Conservation (phyloP, 75 land plant species). For the Chamaecyparis obtusa region DNA sequence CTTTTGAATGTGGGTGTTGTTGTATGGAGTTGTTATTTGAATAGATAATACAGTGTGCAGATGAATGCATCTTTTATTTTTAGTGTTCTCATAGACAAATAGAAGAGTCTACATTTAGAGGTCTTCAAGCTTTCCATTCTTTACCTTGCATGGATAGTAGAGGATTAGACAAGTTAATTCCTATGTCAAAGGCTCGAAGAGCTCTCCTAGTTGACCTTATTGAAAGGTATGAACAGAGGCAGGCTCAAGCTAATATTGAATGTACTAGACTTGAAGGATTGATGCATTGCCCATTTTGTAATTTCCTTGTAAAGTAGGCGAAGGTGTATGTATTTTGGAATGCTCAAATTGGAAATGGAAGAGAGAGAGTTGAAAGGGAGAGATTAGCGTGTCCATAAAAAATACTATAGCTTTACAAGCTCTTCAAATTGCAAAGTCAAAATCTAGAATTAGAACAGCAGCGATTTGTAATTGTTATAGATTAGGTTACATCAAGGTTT, state of each 20-base stretch:
- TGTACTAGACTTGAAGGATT: conserved; percentile 30
- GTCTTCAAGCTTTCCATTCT: conserved; percentile 9
- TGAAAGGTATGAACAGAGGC: conserved; percentile 38
- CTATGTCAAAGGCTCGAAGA: conserved; percentile 39
- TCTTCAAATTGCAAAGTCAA: too few species aligned
- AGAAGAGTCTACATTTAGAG: conserved; percentile 42
- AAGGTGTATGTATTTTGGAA: too few species aligned
- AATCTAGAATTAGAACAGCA: too few species aligned
- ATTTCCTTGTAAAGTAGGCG: too few species aligned
- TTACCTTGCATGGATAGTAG: conserved; percentile 40
- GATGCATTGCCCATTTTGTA: too few species aligned
- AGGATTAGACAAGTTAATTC: conserved; percentile 31
- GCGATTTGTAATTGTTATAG: too few species aligned
- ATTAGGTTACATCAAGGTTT: too few species aligned
- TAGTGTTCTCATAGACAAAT: conserved; percentile 29
- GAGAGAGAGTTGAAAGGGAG: too few species aligned
- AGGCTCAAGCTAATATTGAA: conserved; percentile 36
- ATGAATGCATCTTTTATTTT: conserved; percentile 39
- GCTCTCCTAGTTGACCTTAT: conserved; percentile 34
- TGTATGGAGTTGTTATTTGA: conserved; percentile 35
- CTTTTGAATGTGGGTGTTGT: conserved; percentile 39
- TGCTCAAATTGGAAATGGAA: too few species aligned
- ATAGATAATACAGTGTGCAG: conserved; percentile 38
- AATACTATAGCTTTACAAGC: too few species aligned
- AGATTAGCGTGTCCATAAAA: too few species aligned